Evolutionary conservation across 164 flowering plant species (phyloP), one percentile per base, ranked within the genome.

Genomic region (Tetrastigma voinierianum): DNA sequence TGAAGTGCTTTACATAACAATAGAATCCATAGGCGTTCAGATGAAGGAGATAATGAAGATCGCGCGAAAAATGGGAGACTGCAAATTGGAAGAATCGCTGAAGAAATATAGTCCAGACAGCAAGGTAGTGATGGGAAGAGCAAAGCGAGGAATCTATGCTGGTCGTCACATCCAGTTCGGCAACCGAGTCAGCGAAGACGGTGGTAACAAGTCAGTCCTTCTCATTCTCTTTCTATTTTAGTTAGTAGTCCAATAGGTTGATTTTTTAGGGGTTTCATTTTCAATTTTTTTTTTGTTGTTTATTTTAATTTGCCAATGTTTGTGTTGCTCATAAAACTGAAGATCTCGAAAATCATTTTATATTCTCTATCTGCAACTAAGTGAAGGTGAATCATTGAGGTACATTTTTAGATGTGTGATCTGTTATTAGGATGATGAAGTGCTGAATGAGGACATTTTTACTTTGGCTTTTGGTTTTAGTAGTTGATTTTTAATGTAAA

Each of bases 81-180:
- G 82, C 8, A 79, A 80, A 51, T 18, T 95, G 71, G 82, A 90
- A 65, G 88, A 92, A 2, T 65, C 86, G 1, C 65, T 89, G 52
- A 69, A 79, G 82, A 86, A 83, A 73, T 75, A 70, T 60, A 46
- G 83, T 2, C 96, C 97, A 0, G 70, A 87, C 32, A 77, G 71
- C 67, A 95, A 87, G 63, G 76, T 92, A 25, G 87, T 92, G 12
- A 95, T 95, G 97, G 83, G 82, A 10, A 83, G 98, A n/a, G 98
- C 98, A 64, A 82, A 92, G 57, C 90, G 96, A 4, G 98, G 98
- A 17, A 77, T 92, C 59, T 95, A 52, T 67, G 97, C 94, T 40
- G 97, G 97, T 64, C 85, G 86, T n/a, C 97, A 95, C 71, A 95
- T 95, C 69, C 96, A 83, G 65, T 95, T 84, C 67, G 97, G 97